Percentiles rank a stretch among this genome's conserved stretches.
phyloP scores from a whole-genome alignment of 805 yeast genomes.

The Peterozyma toletana region DNA sequence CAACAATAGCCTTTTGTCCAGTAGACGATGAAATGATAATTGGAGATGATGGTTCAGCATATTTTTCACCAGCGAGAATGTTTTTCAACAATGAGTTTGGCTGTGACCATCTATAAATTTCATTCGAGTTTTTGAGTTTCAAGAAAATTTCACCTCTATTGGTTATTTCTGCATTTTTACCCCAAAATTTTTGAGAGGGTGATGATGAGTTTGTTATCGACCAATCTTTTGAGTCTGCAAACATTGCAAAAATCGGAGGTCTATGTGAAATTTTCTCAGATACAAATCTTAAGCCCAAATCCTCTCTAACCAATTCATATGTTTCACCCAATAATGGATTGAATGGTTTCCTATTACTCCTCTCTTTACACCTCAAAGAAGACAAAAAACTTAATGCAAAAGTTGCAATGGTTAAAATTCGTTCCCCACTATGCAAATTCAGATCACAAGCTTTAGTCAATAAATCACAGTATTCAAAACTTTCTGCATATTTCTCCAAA shows the following conservation, averaged over 20 bases:
- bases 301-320: constrained; percentile 82
- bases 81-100: constrained; percentile 82
- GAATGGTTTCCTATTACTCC: constrained; percentile 85
- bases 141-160: constrained; percentile 67
- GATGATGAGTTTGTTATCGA: constrained; percentile 48
- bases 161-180: constrained; percentile 79
- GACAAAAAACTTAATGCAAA: constrained; percentile 78
- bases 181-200: constrained; percentile 91
- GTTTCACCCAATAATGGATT: constrained; percentile 94
- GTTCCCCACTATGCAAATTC: constrained; percentile 43
- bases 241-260: constrained; percentile 80
- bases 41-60: constrained; percentile 75
- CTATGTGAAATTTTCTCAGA: constrained; percentile 85
- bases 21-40: constrained; percentile 59
- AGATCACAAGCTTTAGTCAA: constrained; percentile 54
- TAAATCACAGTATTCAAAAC: constrained; percentile 67
- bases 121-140: constrained; percentile 53
- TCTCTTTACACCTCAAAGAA: constrained; percentile 60
- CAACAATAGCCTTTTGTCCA: constrained; percentile 66
- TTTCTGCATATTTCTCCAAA: constrained; percentile 73
- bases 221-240: constrained; percentile 73
- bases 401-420: constrained; percentile 62
- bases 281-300: constrained; percentile 62
- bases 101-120: constrained; percentile 70
- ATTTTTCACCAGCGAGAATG: constrained; percentile 91